Base-by-base conservation (phyloP, 805 yeast species). In the Grigorovia jiainica region DNA sequence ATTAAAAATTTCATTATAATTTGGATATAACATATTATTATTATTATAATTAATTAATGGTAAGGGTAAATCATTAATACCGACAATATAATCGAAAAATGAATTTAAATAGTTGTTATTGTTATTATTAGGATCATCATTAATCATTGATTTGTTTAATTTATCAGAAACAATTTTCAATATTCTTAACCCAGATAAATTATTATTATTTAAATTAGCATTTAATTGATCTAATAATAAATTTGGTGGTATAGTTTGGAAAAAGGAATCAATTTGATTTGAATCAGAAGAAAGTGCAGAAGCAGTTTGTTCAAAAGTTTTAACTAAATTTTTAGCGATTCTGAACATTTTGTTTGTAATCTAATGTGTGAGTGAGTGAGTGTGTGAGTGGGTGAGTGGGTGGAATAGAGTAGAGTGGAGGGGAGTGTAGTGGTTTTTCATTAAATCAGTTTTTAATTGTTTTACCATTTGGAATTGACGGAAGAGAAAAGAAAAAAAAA, bases 51-150 rank as follows among this genome's bases (percentile, higher is more conserved):
- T 49, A 15, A 57, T 43, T 23, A 67, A 49, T 15, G 70, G 67
- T 18, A 78, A 53, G 16, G 82, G 83, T 48, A 75, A 80, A 36
- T 84, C 86, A 51, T 90, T 85, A 43, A 87, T 67, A 1, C 83
- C 82, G n/a, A 87, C 71, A 29, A 90, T 76, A 57, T 72, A 90
- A 58, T 90, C 98, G 55, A 90, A 92, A 76, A 86, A 82, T 8
- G 92, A 71, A 61, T 87, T 94, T 23, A 92, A 58, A 13, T 27
- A 11, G n/a, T 7, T 27, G 11, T 10, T 7, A 6, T 13, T 27
- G n/a, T n/a, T 10, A 7, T 11, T 7, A 13, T 10, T 6, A 6
- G n/a, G 7, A 13, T 27, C n/a, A 10, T 27, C n/a, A 27, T 13
- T 13, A n/a, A n/a, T n/a, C 4, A 27, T 13, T 4, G 16, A 27